Evolutionary conservation across 1,139 yeast genomes (phyloP), one percentile per base, ranked within the genome.

Genomic region (Suhomyces bokatorum): DNA sequence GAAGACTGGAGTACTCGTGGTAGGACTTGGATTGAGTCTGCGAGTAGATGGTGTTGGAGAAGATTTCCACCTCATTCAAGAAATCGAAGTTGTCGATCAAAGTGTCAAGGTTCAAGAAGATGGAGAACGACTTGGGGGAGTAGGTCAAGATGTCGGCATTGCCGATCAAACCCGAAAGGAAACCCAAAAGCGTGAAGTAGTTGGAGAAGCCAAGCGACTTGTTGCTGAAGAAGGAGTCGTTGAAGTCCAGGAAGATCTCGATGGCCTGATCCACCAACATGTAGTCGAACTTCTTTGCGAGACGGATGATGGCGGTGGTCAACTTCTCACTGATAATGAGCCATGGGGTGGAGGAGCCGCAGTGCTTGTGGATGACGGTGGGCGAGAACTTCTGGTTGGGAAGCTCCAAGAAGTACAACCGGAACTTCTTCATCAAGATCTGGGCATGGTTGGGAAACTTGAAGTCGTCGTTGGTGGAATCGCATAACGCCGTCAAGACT

Each of bases 401-500:
- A 14, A 83, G 69, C 47, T 81, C 87, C 42, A 78, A 55, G 38
- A 89, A 73, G 56, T 87, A 87, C 7, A 73, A 65, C 5, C 78
- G 64, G 38, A 90, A 70, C 46, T 83, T 79, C 11, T 71, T 65
- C 29, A 84, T 60, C 28, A 88, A 64, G 9, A 70, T 59, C 13
- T 64, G 60, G 1, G 87, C 90, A 46, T 83, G 83, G 6, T 59
- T 61, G 16, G 63, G 55, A 40, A 64, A 58, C 40, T 72, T 70
- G 47, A 68, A 59, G 10, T 80, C 71, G 31, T 57, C 58, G 2
- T 63, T 52, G 8, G 84, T 74, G 15, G 88, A 71, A 20, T 74
- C 75, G 44, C 87, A 80, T 24, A 89, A 65, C 0, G 96, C 88
- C 42, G 83, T 58, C 45, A 90, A 66, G 6, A 85, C 81, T 57